phyloP scores from a whole-genome alignment of 306 rosid species.

The Sophora flavescens region DNA sequence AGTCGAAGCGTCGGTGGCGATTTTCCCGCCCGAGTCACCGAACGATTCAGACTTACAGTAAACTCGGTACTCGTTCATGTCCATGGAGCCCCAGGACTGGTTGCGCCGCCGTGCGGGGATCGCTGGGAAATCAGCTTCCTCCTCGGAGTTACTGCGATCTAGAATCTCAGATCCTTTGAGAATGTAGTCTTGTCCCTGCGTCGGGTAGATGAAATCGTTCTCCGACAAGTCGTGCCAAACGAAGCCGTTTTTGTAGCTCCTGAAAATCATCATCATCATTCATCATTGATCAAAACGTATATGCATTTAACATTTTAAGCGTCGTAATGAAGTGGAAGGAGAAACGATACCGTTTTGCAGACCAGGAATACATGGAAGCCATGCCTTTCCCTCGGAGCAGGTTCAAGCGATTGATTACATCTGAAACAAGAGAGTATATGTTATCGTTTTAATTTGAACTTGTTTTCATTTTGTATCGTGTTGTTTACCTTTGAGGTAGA shows the following conservation, averaged over 20 bases:
- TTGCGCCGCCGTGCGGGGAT: slow-evolving; percentile 63
- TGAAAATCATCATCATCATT: neutral
- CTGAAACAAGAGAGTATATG: slow-evolving; percentile 51
- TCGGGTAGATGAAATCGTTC: slow-evolving; percentile 88
- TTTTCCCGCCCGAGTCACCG: slow-evolving; percentile 70
- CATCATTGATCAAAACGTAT: neutral
- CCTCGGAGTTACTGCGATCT: slow-evolving; percentile 59
- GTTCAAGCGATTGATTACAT: slow-evolving; percentile 80
- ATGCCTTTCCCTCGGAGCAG: slow-evolving; percentile 84
- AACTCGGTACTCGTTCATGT: slow-evolving; percentile 85
- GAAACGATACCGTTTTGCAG: slow-evolving; percentile 77
- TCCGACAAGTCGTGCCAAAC: slow-evolving; percentile 97
- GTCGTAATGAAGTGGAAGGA: neutral
- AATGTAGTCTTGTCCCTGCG: slow-evolving; percentile 89
- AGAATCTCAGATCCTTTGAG: slow-evolving; percentile 92
- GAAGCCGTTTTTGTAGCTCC: slow-evolving; percentile 90
- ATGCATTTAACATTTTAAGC: neutral
- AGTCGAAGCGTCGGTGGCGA: slow-evolving; percentile 88
- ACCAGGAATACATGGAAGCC: slow-evolving; percentile 90
- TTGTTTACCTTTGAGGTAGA: slow-evolving; percentile 77
- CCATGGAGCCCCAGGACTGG: slow-evolving; percentile 93
- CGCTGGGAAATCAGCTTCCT: slow-evolving; percentile 65
- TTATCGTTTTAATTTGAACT: neutral
- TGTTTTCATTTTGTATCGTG: neutral
- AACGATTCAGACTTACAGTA: slow-evolving; percentile 85